Evolutionary conservation across 2,329 filamentous ascomycete genomes (phyloP).

Genomic region (Nothopassalora personata): DNA sequence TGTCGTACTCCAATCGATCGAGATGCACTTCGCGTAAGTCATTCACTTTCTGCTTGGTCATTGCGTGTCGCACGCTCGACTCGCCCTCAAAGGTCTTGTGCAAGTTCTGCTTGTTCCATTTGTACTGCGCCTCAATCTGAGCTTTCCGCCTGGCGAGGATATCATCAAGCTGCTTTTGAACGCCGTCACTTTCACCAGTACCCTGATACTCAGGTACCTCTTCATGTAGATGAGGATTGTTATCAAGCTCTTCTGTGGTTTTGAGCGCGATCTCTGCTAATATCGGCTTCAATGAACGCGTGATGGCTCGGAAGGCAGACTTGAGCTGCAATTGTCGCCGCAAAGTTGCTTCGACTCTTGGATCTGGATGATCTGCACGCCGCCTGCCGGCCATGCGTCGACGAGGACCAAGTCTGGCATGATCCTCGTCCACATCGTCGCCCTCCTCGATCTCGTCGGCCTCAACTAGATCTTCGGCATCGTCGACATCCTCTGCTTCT

Average conservation of each 20-base stretch:
- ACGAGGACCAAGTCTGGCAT: constrained; percentile 23
- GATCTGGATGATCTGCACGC: constrained; percentile 43
- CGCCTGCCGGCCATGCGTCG: constrained; percentile 35
- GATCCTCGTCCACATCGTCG: constrained; percentile 20
- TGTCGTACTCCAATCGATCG: constrained; percentile 27
- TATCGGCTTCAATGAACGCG: constrained; percentile 58
- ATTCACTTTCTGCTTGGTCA: constrained; percentile 31
- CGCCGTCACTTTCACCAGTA: constrained; percentile 41
- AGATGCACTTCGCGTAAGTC: constrained; percentile 26
- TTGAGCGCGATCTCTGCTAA: constrained; percentile 61
- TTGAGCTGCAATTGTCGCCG: constrained; percentile 62
- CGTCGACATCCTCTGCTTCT: constrained; percentile 9
- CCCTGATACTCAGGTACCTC: constrained; percentile 50
- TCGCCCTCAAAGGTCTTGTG: constrained; percentile 34
- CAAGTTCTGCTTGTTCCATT: constrained; percentile 35
- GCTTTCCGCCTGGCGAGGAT: constrained; percentile 39
- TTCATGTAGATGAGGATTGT: constrained; percentile 50
- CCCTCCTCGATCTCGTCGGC: constrained; percentile 16
- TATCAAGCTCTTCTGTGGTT: constrained; percentile 53
- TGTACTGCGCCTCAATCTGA: constrained; percentile 35
- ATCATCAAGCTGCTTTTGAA: constrained; percentile 39
- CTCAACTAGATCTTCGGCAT: constrained; percentile 12
- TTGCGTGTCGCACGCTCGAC: constrained; percentile 33
- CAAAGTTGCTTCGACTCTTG: constrained; percentile 43
- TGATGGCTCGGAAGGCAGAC: constrained; percentile 58